These are phyloP conservation scores for Bondarzewia mesenterica DNA, from an alignment of 1,284 basidiomycete genomes.

Conservation along the genomic window DNA sequence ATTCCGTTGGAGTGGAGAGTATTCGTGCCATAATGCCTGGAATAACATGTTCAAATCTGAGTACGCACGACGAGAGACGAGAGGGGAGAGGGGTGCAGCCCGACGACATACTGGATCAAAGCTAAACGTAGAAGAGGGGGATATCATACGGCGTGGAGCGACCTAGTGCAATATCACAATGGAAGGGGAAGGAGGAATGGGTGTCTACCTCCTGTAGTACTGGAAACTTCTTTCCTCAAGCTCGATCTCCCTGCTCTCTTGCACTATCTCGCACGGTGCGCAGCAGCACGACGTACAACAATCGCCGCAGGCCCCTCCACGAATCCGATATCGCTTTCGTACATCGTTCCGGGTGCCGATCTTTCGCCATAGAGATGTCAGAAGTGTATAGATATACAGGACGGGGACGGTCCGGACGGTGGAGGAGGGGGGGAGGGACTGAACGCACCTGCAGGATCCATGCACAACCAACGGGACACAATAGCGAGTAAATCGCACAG, in stretches of 20 bases:
- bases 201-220: too few relatives aligned
- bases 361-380: constrained; percentile 16
- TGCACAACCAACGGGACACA: constrained; percentile 19
- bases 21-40: too few relatives aligned
- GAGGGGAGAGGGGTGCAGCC: too few relatives aligned
- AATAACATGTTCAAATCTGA: too few relatives aligned
- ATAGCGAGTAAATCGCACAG: constrained; percentile 12
- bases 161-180: too few relatives aligned
- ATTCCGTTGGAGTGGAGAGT: too few relatives aligned
- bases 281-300: constrained; percentile 36
- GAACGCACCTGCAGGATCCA: constrained; percentile 33
- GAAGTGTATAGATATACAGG: neutral
- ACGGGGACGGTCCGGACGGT: neutral
- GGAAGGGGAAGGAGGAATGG: too few relatives aligned
- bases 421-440: neutral
- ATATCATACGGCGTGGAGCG: too few relatives aligned
- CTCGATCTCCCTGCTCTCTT: constrained; percentile 39
- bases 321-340: constrained; percentile 37
- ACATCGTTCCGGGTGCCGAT: constrained; percentile 30
- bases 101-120: too few relatives aligned
- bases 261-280: constrained; percentile 38
- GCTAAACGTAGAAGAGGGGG: too few relatives aligned
- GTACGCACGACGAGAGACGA: too few relatives aligned
- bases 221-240: constrained; percentile 36
- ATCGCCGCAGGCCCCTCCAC: constrained; percentile 30